Evolutionary conservation across 176 grass and related monocot genomes (phyloP).

Genomic region (Ananas comosus): DNA sequence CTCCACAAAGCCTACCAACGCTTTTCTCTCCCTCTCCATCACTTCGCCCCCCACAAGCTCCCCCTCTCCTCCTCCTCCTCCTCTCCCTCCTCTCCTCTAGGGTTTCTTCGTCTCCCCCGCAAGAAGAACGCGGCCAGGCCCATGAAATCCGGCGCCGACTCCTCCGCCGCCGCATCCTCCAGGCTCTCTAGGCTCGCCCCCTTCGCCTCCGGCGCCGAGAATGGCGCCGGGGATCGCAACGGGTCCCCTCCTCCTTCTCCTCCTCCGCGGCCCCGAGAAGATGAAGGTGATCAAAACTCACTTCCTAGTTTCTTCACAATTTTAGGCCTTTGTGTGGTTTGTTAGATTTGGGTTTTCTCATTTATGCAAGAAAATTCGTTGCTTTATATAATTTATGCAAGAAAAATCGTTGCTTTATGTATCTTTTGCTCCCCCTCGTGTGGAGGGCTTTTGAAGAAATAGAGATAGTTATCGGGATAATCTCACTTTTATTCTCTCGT

Average conservation of each 20-base stretch:
- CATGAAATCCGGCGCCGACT: neutral
- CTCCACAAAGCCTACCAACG: constrained; percentile 54
- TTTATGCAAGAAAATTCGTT: constrained; percentile 3
- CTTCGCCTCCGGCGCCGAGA: constrained; percentile 35
- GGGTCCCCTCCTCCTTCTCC: constrained; percentile 18
- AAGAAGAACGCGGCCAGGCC: neutral
- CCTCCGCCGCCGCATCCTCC: neutral
- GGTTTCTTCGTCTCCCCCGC: constrained; percentile 17
- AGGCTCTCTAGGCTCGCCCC: constrained; percentile 41
- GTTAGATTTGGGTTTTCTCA: neutral
- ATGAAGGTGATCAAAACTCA: constrained; percentile 39
- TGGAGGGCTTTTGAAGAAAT: too few species aligned
- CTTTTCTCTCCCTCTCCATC: constrained; percentile 29
- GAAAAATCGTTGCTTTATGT: constrained; percentile 3
- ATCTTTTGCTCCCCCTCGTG: too few species aligned
- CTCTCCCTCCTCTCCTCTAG: constrained; percentile 5
- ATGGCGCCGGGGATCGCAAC: constrained; percentile 32
- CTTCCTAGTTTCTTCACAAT: neutral
- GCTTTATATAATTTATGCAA: neutral
- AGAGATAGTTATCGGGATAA: too few species aligned
- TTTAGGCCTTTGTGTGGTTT: neutral
- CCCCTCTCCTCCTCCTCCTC: neutral
- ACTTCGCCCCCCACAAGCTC: constrained; percentile 14
- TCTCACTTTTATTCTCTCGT: too few species aligned
- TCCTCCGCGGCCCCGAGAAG: constrained; percentile 29